Conservation (phyloP, 2,329 filamentous ascomycete species). For the Botrytis tulipae region DNA sequence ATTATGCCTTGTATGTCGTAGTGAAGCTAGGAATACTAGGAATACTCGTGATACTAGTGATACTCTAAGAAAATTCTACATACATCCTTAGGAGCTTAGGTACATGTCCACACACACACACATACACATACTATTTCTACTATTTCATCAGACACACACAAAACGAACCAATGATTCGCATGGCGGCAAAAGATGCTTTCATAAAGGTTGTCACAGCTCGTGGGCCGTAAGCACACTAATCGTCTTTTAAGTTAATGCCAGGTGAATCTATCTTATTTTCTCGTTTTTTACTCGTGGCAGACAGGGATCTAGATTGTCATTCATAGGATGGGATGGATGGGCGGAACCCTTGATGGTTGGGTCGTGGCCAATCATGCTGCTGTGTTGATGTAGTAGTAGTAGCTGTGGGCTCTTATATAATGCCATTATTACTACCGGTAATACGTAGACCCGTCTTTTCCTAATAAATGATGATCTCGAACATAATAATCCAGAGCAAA, state of each 20-base stretch:
- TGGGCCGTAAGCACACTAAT: constrained; percentile 2
- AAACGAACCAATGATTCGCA: neutral
- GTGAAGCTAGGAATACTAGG: neutral
- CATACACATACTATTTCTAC: neutral
- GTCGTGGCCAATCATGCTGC: neutral
- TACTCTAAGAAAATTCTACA: neutral
- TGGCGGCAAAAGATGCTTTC: neutral
- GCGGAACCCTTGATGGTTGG: neutral
- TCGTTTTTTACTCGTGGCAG: constrained; percentile 17
- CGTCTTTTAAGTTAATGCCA: neutral
- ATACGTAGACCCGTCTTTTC: neutral
- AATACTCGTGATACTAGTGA: neutral
- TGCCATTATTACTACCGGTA: neutral
- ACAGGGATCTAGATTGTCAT: neutral
- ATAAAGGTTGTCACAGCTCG: constrained; percentile 5
- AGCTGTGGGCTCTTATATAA: neutral
- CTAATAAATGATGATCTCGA: neutral
- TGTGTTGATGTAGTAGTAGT: neutral
- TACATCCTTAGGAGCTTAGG: neutral
- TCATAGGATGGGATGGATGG: neutral
- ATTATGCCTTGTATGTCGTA: constrained; percentile 4
- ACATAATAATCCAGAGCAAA: neutral
- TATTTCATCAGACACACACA: neutral
- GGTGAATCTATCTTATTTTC: constrained; percentile 13
- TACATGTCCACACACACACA: neutral